phyloP scores from a whole-genome alignment of 2,329 filamentous ascomycete genomes.

The Chlorencoelia australis region DNA sequence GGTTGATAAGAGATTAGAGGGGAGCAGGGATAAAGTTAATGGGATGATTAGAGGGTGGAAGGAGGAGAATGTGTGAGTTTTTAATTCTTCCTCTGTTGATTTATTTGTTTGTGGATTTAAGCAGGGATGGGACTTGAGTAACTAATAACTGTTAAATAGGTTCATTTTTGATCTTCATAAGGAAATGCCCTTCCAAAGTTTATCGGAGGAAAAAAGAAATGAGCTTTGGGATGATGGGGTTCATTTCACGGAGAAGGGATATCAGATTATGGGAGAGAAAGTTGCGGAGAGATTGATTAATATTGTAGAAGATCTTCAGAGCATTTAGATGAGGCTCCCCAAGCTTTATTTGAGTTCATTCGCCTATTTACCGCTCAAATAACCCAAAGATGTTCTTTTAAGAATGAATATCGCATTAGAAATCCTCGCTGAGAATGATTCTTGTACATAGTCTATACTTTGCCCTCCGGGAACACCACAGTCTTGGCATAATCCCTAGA shows the following conservation, averaged over 20 bases:
- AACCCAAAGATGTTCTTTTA: too few relatives aligned
- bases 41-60: slow-evolving; percentile 31
- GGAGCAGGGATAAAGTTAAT: slow-evolving; percentile 40
- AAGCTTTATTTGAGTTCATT: too few relatives aligned
- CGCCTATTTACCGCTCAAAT: too few relatives aligned
- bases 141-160: slow-evolving; percentile 30
- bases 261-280: slow-evolving; percentile 49
- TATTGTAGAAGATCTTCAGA: slow-evolving; percentile 32
- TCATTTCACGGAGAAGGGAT: slow-evolving; percentile 49
- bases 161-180: slow-evolving; percentile 44
- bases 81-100: not conserved
- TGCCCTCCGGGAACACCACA: too few relatives aligned
- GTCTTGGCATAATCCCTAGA: too few relatives aligned
- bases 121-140: too few relatives aligned
- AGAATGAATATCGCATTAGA: too few relatives aligned
- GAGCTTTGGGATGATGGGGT: slow-evolving; percentile 52
- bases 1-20: slow-evolving; percentile 24
- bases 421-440: too few relatives aligned
- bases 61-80: slow-evolving; percentile 11
- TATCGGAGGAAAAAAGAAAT: slow-evolving; percentile 35
- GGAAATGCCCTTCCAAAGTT: slow-evolving; percentile 43
- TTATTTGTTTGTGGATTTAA: too few relatives aligned
- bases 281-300: slow-evolving; percentile 44
- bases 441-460: too few relatives aligned
- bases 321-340: too few relatives aligned